Evolutionary conservation across 1,284 basidiomycete species (phyloP), one percentile per base, ranked within the genome.

Genomic region (Quambalaria eucalypti): DNA sequence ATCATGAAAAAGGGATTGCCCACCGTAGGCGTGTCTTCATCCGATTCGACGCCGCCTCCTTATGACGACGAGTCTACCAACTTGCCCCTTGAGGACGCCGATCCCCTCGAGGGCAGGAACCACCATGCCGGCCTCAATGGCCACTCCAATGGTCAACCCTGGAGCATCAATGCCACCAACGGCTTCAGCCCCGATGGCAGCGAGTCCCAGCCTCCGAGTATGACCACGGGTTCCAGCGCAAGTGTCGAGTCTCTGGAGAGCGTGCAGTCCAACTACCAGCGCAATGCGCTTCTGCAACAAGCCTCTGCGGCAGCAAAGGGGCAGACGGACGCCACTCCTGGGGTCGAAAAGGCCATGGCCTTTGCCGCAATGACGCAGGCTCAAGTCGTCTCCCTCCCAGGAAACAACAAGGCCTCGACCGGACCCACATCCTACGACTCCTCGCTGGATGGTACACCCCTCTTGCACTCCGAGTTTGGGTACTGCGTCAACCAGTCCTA

Each of bases 391-490:
- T 44, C 50, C 39, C 38, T 50, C 39, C 50, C 40, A 31, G 26
- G 50, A 10, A 48, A 56, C 28, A 30, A 50, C 8, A 7, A 19
- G 19, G 29, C 25, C 30, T 39, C 16, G 38, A 2, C 38, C 25
- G 52, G 19, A 19, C 54, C 57, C 5, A 49, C 31, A 14, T 55
- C 57, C 12, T 49, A 54, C 42, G 28, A 48, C n/a, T 36, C 44
- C 23, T 29, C 48, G 16, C 26, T 46, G 29, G 46, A 68, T 39
- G 68, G 67, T 21, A 66, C 65, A 26, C 47, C 57, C 25, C 68
- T 77, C 21, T 58, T 76, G 33, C 88, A 91, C 77, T 82, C 86
- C 33, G 88, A 91, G 77, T 91, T 90, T 67, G 88, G 88, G 9
- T 87, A 87, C 73, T 90, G 87, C 67, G 81, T 81, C 12, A 84